Conservation (phyloP, 2,329 filamentous ascomycete genomes). For the Exophiala oligosperma region DNA sequence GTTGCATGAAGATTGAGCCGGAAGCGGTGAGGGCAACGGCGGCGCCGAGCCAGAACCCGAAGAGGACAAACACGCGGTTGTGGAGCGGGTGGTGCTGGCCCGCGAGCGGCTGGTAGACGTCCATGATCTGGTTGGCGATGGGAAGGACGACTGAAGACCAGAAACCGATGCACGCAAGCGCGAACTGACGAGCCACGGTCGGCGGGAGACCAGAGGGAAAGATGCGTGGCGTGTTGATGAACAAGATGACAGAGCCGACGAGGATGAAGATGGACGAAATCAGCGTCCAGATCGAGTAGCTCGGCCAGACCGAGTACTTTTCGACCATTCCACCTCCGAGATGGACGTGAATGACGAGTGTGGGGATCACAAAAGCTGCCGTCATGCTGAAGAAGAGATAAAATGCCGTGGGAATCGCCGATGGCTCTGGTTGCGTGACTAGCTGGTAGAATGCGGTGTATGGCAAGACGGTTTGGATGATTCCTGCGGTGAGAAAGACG, state of each 20-base stretch:
- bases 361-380: conserved; percentile 16
- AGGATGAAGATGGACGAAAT: conserved; percentile 17
- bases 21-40: conserved; percentile 14
- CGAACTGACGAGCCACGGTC: conserved; percentile 13
- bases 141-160: conserved; percentile 19
- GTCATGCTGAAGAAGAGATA: conserved; percentile 19
- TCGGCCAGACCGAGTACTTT: conserved; percentile 9
- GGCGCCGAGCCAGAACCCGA: conserved; percentile 17
- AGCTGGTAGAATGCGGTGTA: conserved; percentile 21
- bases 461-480: conserved; percentile 13
- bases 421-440: conserved; percentile 11
- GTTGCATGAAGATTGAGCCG: conserved; percentile 22
- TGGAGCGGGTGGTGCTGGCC: conserved; percentile 16
- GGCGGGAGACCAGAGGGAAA: conserved; percentile 7
- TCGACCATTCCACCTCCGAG: conserved; percentile 19
- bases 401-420: conserved; percentile 10
- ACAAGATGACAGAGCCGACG: conserved; percentile 11
- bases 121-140: conserved; percentile 19
- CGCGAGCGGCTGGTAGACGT: conserved; percentile 11
- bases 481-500: conserved; percentile 12
- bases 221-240: conserved; percentile 11
- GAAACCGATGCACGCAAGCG: conserved; percentile 20
- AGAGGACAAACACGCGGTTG: conserved; percentile 19
- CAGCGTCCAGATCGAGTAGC: conserved; percentile 18
- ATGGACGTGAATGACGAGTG: conserved; percentile 13